Percentiles rank a stretch among this genome's conserved stretches.
phyloP scores from a whole-genome alignment of 176 grass and related monocot species.

The Bonia amplexicaulis region DNA sequence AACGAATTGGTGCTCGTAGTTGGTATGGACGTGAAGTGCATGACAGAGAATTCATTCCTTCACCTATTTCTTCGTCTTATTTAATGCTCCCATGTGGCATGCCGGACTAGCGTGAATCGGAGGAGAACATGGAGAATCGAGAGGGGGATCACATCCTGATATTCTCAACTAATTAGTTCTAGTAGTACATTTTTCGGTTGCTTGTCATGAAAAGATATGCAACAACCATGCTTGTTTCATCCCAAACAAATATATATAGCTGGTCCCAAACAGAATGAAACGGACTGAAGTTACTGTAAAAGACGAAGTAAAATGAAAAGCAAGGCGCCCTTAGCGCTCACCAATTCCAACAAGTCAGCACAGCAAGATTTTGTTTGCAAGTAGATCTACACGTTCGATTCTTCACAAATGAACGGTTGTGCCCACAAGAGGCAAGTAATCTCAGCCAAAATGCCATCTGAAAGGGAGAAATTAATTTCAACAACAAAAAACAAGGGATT shows the following conservation, averaged over 20 bases:
- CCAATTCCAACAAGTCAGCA: neutral
- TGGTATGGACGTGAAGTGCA: neutral
- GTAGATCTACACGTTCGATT: neutral
- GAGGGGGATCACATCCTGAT: neutral
- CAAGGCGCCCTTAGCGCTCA: neutral
- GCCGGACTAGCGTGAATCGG: neutral
- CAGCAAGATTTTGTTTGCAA: neutral
- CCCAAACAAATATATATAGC: too few species aligned
- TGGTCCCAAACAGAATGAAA: neutral
- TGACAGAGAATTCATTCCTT: too few species aligned
- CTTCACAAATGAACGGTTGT: neutral
- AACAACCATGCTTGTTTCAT: neutral
- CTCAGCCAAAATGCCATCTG: neutral
- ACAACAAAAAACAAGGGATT: too few species aligned
- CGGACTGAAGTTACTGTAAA: neutral
- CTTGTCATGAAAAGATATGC: neutral
- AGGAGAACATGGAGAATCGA: neutral
- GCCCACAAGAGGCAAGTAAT: neutral
- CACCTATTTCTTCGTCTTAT: neutral
- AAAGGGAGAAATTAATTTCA: neutral
- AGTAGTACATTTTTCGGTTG: neutral
- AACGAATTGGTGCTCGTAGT: neutral
- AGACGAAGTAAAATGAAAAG: neutral
- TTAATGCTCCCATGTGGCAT: conserved; percentile 10
- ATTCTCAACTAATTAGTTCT: neutral